Conservation (phyloP, 148 eudicot genomes). For the Vaccinium darrowii region DNA sequence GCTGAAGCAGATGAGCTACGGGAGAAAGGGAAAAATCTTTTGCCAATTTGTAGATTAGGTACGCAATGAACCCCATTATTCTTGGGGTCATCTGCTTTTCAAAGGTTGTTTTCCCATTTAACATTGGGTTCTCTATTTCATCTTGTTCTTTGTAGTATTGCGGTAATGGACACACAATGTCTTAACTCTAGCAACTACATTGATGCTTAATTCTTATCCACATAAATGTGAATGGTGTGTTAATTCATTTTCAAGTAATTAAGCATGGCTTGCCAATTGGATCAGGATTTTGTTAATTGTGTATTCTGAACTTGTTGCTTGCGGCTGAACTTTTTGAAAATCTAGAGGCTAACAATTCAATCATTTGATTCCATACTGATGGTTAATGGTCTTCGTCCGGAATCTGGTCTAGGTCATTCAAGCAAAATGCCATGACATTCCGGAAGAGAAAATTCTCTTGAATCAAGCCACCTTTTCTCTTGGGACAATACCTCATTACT, state of each 20-base stretch:
- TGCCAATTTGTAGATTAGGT: conserved; percentile 87
- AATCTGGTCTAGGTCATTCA: background rate
- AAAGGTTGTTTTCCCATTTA: background rate
- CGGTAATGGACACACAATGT: background rate
- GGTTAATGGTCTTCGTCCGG: conserved; percentile 2
- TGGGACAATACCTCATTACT: background rate
- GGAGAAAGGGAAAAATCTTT: conserved; percentile 64
- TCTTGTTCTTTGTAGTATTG: background rate
- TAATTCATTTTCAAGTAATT: background rate
- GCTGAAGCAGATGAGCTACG: conserved; percentile 69
- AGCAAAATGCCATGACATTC: background rate
- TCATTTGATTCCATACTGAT: no score
- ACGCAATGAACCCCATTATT: background rate
- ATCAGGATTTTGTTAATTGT: conserved; percentile 2
- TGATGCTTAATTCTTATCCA: conserved; percentile 1
- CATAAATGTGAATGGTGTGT: background rate
- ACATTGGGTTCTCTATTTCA: background rate
- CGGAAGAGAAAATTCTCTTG: background rate
- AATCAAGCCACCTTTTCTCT: background rate
- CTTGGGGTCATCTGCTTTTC: conserved; percentile 3
- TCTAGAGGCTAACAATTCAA: background rate
- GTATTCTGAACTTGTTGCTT: background rate
- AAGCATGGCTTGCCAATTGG: background rate
- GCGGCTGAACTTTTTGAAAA: background rate
- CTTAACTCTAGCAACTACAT: background rate